A percentile compares a stretch with the other conserved stretches of the same genome.
These are phyloP conservation scores for Pelargonium citronellum DNA, from an alignment of 441 rosid genomes.

Conservation along the genomic window DNA sequence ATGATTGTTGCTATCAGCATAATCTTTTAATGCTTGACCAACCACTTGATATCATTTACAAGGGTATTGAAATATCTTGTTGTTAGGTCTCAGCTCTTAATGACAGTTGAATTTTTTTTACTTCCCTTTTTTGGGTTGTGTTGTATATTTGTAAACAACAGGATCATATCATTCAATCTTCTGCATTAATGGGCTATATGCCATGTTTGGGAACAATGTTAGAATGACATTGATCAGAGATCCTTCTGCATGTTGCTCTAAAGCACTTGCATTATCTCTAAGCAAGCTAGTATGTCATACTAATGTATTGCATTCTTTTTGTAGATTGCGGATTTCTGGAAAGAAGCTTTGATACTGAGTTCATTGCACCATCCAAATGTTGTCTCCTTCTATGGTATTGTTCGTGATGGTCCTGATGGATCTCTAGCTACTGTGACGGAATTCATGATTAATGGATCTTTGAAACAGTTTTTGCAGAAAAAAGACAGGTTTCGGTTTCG, in stretches of 20 bases:
- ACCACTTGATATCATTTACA: no score
- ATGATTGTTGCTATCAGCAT: no score
- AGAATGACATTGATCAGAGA: not conserved
- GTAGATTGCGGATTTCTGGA: slow-evolving; percentile 98
- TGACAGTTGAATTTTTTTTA: no score
- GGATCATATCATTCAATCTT: no score
- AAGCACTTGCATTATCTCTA: not conserved
- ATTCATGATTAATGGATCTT: slow-evolving; percentile 96
- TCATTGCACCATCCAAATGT: slow-evolving; percentile 98
- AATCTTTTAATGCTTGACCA: no score
- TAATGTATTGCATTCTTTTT: slow-evolving; percentile 23
- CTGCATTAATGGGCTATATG: no score
- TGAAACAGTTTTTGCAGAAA: slow-evolving; percentile 94
- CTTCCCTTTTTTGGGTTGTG: no score
- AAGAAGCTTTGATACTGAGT: slow-evolving; percentile 86
- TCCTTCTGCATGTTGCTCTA: not conserved
- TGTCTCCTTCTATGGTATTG: slow-evolving; percentile 95
- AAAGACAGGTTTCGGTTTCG: slow-evolving; percentile 69
- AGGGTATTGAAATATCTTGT: no score
- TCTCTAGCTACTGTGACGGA: slow-evolving; percentile 92
- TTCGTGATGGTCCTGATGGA: slow-evolving; percentile 98
- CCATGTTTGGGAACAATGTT: not conserved
- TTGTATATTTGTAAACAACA: no score
- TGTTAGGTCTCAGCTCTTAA: no score
- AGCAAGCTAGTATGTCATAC: not conserved